These are phyloP conservation scores for Mycena leptocephala DNA, from an alignment of 768 basidiomycete species.

Conservation along the genomic window DNA sequence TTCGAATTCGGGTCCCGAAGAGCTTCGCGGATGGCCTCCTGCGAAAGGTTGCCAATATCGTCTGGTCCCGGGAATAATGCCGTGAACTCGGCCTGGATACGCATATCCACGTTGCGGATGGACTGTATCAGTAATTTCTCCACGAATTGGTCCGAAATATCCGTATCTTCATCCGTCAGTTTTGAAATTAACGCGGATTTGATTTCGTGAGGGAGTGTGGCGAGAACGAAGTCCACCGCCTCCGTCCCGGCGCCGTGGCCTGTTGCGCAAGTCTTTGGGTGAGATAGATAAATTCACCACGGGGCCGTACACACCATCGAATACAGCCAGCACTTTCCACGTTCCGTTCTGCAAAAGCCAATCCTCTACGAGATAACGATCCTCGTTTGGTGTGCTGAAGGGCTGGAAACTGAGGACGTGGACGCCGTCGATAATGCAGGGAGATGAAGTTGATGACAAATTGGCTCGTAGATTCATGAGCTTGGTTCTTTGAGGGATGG, in stretches of 20 bases:
- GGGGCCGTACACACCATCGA: constrained; percentile 9
- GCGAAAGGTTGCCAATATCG: not conserved
- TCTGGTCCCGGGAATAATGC: not conserved
- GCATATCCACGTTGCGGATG: constrained; percentile 19
- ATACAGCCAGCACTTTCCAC: constrained; percentile 26
- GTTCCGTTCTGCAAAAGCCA: constrained; percentile 18
- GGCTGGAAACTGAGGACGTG: constrained; percentile 27
- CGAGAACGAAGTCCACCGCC: constrained; percentile 22
- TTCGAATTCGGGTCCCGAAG: constrained; percentile 4
- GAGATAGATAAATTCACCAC: not conserved
- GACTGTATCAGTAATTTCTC: not conserved
- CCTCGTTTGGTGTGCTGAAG: constrained; percentile 7
- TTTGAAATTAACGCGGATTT: not conserved
- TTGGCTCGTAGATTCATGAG: not conserved
- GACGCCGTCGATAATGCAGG: not conserved
- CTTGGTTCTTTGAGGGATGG: not conserved
- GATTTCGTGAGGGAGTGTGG: not conserved
- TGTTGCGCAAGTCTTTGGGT: not conserved
- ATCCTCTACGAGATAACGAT: constrained; percentile 23
- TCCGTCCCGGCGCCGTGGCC: constrained; percentile 29
- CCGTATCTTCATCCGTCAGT: not conserved
- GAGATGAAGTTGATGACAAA: not conserved
- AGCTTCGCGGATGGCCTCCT: constrained; percentile 1
- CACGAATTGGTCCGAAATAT: not conserved
- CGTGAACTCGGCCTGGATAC: constrained; percentile 17